Evolutionary conservation across 768 basidiomycete genomes (phyloP), one percentile per base, ranked within the genome.

Genomic region (Trametes gibbosa): DNA sequence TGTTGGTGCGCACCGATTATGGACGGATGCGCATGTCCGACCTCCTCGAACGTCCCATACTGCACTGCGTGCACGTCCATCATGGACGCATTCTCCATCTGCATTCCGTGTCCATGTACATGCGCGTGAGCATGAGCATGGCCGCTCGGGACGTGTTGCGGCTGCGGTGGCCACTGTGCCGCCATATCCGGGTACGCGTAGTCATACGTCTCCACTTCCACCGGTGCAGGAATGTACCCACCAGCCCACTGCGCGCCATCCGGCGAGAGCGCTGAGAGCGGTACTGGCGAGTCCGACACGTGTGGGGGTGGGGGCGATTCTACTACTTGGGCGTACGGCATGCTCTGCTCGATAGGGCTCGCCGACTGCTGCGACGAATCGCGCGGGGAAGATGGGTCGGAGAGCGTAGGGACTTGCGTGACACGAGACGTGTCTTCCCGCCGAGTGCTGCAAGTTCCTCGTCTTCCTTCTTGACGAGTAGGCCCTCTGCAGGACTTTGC

Each of bases 361-460:
- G 19, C 41, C 1, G 61, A 62, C 50, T 56, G 55, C 35, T 57
- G 59, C 8, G 65, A 61, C 24, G 49, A 49, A 8, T 46, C 54
- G 17, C 50, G 62, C 23, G 56, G 64, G n/a, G 64, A 59, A 3
- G 61, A 59, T 9, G 70, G 69, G 16, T 68, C 66, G 14, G 69
- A 66, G 17, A 78, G 75, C 5, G 82, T 0, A 82, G 77, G 0
- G 78, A 71, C 61, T 80, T 78, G 14, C 82, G 72, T 0, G 84
- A 72, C 0, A 89, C 81, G 2, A 87, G 77, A 21, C 85, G 79
- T 9, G 85, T 86, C 73, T 81, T 81, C 3, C 87, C 86, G 23
- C 84, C 82, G 12, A 87, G 77, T 1, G 80, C 81, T 6, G 82
- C 79, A 39, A 87, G 66, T 56, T 85, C 86, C 39, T 86, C 85